Conservation (phyloP, 139 green algal genomes). For the Tetradesmus obliquus region DNA sequence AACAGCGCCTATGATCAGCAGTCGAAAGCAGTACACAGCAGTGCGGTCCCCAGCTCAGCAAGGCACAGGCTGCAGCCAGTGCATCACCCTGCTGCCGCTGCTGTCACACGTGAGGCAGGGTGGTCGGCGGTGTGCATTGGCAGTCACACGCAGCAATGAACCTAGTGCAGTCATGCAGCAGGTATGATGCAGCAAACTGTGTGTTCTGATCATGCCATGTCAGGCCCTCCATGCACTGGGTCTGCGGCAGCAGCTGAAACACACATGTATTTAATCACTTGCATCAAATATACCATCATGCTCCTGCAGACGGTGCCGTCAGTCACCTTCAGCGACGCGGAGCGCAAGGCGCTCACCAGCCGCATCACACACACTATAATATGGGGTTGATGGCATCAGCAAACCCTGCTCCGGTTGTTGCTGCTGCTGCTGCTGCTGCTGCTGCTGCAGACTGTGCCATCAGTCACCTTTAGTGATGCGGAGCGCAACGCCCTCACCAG, state of each 20-base stretch:
- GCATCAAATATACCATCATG: not conserved
- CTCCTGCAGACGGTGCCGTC: slow-evolving; percentile 67
- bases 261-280: not conserved
- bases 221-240: not conserved
- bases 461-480: slow-evolving; percentile 83
- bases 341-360: slow-evolving; percentile 85
- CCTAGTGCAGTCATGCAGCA: too few species aligned
- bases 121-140: slow-evolving; percentile 77
- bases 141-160: too few species aligned
- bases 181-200: too few species aligned
- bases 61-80: too few species aligned
- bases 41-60: too few species aligned
- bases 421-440: not conserved
- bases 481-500: slow-evolving; percentile 85
- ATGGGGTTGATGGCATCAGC: not conserved
- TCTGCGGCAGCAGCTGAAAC: not conserved
- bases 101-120: slow-evolving; percentile 83
- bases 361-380: slow-evolving; percentile 49
- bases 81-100: slow-evolving; percentile 97
- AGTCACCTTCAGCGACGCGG: slow-evolving; percentile 86
- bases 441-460: slow-evolving; percentile 77
- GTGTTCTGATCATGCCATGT: too few species aligned
- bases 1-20: too few species aligned
- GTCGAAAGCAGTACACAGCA: too few species aligned
- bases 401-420: not conserved